Conservation (phyloP, 2,329 filamentous ascomycete genomes). For the Alternaria ethzedia region DNA sequence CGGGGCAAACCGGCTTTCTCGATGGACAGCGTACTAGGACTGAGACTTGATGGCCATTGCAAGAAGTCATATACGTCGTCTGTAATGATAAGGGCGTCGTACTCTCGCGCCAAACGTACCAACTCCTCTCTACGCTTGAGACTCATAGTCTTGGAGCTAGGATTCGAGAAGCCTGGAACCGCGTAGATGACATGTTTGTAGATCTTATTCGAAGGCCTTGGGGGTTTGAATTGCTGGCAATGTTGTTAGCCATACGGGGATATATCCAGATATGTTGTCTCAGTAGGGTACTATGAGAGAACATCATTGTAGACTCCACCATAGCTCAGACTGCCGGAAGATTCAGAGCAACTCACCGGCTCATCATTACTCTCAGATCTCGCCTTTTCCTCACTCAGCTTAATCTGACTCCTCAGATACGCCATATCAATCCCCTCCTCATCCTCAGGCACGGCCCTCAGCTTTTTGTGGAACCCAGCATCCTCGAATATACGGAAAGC, state of each 20-base stretch:
- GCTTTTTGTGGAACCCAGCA: conserved; percentile 69
- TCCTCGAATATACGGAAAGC: conserved; percentile 86
- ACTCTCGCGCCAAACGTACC: conserved; percentile 76
- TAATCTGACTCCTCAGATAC: conserved; percentile 60
- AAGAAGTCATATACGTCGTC: conserved; percentile 97
- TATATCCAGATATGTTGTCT: neutral
- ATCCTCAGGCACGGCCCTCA: conserved; percentile 78
- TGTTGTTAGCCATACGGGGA: conserved; percentile 11
- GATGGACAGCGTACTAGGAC: conserved; percentile 28
- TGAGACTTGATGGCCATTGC: conserved; percentile 68
- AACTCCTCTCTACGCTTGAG: conserved; percentile 69
- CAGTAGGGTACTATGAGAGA: neutral
- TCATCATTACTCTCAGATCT: conserved; percentile 45
- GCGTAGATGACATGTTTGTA: conserved; percentile 89
- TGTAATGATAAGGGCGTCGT: conserved; percentile 81
- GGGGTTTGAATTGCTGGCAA: conserved; percentile 61
- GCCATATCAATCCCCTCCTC: conserved; percentile 76
- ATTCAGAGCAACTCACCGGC: conserved; percentile 49
- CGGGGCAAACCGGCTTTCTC: conserved; percentile 66
- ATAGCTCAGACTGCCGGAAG: neutral
- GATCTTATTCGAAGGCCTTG: conserved; percentile 70
- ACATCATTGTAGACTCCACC: neutral
- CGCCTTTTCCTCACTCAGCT: conserved; percentile 56
- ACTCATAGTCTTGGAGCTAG: conserved; percentile 82
- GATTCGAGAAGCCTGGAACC: conserved; percentile 89